phyloP scores from a whole-genome alignment of 2,329 filamentous ascomycete genomes.

The Venturia carpophila region DNA sequence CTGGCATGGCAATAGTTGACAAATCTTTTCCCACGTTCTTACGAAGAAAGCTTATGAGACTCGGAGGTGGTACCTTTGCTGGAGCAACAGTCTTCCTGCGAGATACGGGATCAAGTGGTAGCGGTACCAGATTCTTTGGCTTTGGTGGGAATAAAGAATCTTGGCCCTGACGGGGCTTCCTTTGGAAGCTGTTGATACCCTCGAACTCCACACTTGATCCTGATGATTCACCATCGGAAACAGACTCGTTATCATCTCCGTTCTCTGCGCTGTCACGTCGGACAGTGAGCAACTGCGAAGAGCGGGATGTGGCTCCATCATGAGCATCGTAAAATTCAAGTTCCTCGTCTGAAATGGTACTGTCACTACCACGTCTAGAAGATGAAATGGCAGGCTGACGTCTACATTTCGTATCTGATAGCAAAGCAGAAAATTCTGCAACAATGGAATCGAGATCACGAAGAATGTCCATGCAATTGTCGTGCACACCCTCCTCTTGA shows the following conservation, averaged over 20 bases:
- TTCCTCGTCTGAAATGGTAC: conserved; percentile 59
- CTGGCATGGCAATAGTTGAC: conserved; percentile 94
- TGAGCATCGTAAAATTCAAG: conserved; percentile 83
- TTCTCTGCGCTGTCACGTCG: conserved; percentile 58
- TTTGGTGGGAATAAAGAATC: conserved; percentile 61
- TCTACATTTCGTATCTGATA: conserved; percentile 71
- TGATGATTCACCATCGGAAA: conserved; percentile 45
- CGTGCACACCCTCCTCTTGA: conserved; percentile 52
- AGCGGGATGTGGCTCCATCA: conserved; percentile 47
- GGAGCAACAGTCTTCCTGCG: conserved; percentile 64
- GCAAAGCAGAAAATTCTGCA: conserved; percentile 67
- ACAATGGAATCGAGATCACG: conserved; percentile 79
- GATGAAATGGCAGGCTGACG: conserved; percentile 43
- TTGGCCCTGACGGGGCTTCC: conserved; percentile 28
- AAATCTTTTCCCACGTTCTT: conserved; percentile 98
- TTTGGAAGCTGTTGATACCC: conserved; percentile 36
- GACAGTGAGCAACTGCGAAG: conserved; percentile 67
- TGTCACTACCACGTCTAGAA: conserved; percentile 59
- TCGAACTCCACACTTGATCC: conserved; percentile 56
- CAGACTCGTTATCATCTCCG: conserved; percentile 39
- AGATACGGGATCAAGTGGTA: conserved; percentile 60
- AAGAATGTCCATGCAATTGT: conserved; percentile 75
- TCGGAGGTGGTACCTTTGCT: conserved; percentile 73
- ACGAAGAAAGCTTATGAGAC: conserved; percentile 84
- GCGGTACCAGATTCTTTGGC: conserved; percentile 66